Conservation (phyloP, 192 early-diverging fungal genomes). For the Neocallimastix lanati region DNA sequence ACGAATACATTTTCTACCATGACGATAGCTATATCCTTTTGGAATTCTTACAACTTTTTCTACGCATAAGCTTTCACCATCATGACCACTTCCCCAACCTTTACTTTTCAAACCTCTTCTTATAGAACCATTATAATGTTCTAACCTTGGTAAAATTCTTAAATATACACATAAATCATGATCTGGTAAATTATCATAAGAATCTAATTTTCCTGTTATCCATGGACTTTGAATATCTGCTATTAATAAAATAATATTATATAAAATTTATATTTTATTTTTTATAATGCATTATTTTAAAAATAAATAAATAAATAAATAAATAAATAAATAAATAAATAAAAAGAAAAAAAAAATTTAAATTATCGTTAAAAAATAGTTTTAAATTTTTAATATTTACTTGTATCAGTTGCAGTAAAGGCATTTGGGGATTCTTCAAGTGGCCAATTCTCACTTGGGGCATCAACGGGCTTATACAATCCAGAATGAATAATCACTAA, state of each 20-base stretch:
- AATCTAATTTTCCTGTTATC: not conserved
- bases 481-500: conserved; percentile 45
- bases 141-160: conserved; percentile 48
- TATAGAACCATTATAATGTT: conserved; percentile 44
- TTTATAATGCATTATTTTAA: no score
- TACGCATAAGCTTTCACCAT: conserved; percentile 52
- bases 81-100: conserved; percentile 51
- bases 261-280: no score
- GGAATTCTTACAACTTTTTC: conserved; percentile 29
- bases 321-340: no score
- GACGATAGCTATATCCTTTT: not conserved
- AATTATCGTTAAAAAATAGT: no score
- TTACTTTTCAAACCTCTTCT: conserved; percentile 14
- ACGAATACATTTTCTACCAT: not conserved
- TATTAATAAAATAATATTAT: not conserved
- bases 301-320: no score
- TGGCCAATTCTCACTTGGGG: conserved; percentile 1
- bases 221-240: not conserved
- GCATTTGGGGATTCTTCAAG: not conserved
- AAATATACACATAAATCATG: conserved; percentile 52
- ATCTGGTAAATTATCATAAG: conserved; percentile 16
- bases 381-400: not conserved
- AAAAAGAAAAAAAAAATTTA: no score
- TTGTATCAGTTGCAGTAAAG: not conserved
- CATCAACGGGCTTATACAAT: conserved; percentile 25